A percentile compares a stretch with the other conserved stretches of the same genome.
phyloP scores from a whole-genome alignment of 2,329 filamentous ascomycete species.

The Cladophialophora yegresii region DNA sequence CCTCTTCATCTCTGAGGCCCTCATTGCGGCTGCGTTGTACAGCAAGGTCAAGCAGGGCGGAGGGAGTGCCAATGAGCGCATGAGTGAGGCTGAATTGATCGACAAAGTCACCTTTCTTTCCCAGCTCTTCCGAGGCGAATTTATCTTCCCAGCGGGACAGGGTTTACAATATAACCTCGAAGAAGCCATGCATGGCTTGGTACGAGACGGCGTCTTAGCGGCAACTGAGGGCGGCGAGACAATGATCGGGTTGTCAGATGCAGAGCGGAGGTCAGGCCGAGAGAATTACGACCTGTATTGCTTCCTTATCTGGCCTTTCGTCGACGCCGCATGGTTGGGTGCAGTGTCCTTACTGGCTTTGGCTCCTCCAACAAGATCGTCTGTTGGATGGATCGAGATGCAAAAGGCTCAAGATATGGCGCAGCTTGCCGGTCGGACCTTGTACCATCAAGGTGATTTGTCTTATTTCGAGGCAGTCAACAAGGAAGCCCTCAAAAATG shows the following conservation, averaged over 20 bases:
- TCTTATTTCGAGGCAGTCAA: constrained; percentile 98
- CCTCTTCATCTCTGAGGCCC: constrained; percentile 88
- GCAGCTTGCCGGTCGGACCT: constrained; percentile 86
- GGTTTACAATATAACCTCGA: constrained; percentile 79
- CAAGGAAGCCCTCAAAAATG: constrained; percentile 95
- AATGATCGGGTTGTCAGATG: constrained; percentile 71
- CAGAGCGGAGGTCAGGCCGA: constrained; percentile 74
- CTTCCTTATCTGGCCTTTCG: constrained; percentile 97
- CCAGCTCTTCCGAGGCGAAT: constrained; percentile 87
- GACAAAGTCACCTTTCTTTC: constrained; percentile 87
- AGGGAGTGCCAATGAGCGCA: constrained; percentile 76
- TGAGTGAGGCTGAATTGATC: constrained; percentile 70
- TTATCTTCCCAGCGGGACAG: constrained; percentile 84
- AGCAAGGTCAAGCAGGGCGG: constrained; percentile 87
- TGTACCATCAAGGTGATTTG: constrained; percentile 96
- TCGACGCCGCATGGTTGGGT: constrained; percentile 90
- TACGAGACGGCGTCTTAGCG: constrained; percentile 74
- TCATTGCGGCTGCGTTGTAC: constrained; percentile 90
- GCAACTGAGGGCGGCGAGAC: constrained; percentile 62
- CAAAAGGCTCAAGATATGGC: constrained; percentile 78
- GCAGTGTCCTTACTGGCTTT: constrained; percentile 85
- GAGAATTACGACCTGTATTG: constrained; percentile 99
- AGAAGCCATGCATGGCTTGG: constrained; percentile 74
- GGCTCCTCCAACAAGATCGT: constrained; percentile 62
- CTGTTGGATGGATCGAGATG: constrained; percentile 71